A percentile compares a stretch with the other conserved stretches of the same genome.
phyloP scores from a whole-genome alignment of 371 early-diverging fungal species.

The Syncephalastrum sp. region DNA sequence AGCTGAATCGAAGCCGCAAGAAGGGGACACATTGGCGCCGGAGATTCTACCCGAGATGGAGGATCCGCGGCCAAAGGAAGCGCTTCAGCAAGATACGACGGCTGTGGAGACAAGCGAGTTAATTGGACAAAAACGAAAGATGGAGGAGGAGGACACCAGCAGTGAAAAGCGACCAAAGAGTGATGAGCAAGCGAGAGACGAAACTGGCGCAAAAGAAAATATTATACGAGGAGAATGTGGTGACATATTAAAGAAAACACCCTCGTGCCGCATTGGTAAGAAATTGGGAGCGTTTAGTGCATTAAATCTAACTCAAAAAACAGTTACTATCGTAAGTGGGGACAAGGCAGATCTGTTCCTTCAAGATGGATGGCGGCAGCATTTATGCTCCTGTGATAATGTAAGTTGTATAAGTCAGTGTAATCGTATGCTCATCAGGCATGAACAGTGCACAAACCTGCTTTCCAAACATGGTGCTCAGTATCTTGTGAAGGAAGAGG shows the following conservation, averaged over 20 bases:
- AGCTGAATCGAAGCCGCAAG: background rate
- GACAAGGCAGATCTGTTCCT: slow-evolving; percentile 46
- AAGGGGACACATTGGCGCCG: background rate
- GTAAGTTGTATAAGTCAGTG: slow-evolving; percentile 13
- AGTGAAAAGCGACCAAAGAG: no score
- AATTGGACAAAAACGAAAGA: slow-evolving; percentile 16
- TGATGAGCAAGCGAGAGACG: no score
- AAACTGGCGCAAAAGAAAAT: no score
- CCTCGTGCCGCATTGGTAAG: no score
- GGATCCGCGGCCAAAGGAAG: background rate
- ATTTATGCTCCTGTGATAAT: slow-evolving; percentile 41
- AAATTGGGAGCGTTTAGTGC: no score
- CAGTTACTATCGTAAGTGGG: background rate
- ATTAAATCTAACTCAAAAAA: no score
- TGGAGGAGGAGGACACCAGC: slow-evolving; percentile 5
- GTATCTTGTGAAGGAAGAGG: slow-evolving; percentile 37
- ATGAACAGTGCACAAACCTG: slow-evolving; percentile 20
- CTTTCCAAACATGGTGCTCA: slow-evolving; percentile 23
- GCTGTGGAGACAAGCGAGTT: background rate
- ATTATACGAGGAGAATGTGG: no score
- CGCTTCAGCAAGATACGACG: background rate
- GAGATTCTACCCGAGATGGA: background rate
- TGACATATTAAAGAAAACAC: no score
- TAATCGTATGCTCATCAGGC: background rate
- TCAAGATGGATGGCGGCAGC: slow-evolving; percentile 50